phyloP scores from a whole-genome alignment of 2,329 filamentous ascomycete species.

The Elsinoe necatrix region DNA sequence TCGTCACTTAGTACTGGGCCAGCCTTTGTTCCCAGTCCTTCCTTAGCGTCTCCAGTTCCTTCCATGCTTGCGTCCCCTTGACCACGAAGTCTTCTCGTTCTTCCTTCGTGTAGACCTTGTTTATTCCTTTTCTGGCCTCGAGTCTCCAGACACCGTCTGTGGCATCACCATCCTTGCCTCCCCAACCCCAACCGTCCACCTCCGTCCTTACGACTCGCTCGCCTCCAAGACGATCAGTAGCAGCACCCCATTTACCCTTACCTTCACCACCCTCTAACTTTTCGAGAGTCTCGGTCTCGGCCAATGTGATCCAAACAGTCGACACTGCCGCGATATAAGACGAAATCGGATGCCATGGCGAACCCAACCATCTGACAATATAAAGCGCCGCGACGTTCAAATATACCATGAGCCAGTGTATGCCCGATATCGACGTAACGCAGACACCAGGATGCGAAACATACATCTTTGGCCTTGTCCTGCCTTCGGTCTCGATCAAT shows the following conservation, averaged over 20 bases:
- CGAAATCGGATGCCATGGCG: slow-evolving; percentile 76
- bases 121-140: slow-evolving; percentile 38
- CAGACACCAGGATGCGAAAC: slow-evolving; percentile 81
- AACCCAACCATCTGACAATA: slow-evolving; percentile 68
- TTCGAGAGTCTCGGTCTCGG: slow-evolving; percentile 55
- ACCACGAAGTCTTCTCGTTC: slow-evolving; percentile 63
- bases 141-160: slow-evolving; percentile 34
- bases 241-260: slow-evolving; percentile 76
- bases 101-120: slow-evolving; percentile 39
- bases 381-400: slow-evolving; percentile 61
- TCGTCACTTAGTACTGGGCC: slow-evolving; percentile 18
- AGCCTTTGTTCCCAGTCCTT: slow-evolving; percentile 34
- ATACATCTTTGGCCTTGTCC: slow-evolving; percentile 54
- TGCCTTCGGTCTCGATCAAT: slow-evolving; percentile 22
- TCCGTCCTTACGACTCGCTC: slow-evolving; percentile 66
- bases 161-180: slow-evolving; percentile 47
- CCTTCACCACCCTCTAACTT: slow-evolving; percentile 42
- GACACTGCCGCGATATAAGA: slow-evolving; percentile 69
- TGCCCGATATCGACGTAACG: slow-evolving; percentile 69
- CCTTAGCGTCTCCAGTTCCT: slow-evolving; percentile 31
- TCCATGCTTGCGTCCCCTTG: slow-evolving; percentile 51
- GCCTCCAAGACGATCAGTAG: slow-evolving; percentile 50
- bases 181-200: slow-evolving; percentile 73
- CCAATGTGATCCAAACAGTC: slow-evolving; percentile 69
- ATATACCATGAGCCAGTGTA: slow-evolving; percentile 60